A percentile compares a stretch with the other conserved stretches of the same genome.
Conservation (phyloP, 2,329 filamentous ascomycete species). For the Cladosporium colombiae region DNA sequence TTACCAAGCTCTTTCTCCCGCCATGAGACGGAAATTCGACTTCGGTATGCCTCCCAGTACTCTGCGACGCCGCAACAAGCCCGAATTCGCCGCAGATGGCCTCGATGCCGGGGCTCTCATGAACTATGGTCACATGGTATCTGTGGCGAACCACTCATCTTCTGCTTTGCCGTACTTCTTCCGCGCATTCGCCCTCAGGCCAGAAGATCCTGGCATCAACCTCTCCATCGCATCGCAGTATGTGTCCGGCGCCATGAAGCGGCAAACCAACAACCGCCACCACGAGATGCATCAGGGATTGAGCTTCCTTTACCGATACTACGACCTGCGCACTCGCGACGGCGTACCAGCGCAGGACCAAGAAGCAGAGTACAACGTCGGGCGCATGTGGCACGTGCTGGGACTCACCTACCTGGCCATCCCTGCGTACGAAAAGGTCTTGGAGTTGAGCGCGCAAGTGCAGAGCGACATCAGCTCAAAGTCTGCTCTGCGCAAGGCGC, state of each 20-base stretch:
- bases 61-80: constrained; percentile 36
- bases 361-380: constrained; percentile 82
- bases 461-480: constrained; percentile 38
- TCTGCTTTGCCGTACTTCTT: constrained; percentile 88
- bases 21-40: constrained; percentile 48
- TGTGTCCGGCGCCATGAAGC: constrained; percentile 84
- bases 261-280: constrained; percentile 86
- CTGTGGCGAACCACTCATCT: constrained; percentile 77
- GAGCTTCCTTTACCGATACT: constrained; percentile 75
- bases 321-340: constrained; percentile 54
- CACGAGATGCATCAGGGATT: constrained; percentile 84
- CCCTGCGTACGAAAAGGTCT: constrained; percentile 66
- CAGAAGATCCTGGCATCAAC: constrained; percentile 74
- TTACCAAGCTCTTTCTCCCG: constrained; percentile 59
- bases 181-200: constrained; percentile 64
- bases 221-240: constrained; percentile 82
- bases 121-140: constrained; percentile 87
- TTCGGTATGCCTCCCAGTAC: constrained; percentile 43
- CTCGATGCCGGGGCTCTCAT: constrained; percentile 81
- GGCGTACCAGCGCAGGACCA: constrained; percentile 45
- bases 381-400: constrained; percentile 72
- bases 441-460: constrained; percentile 53
- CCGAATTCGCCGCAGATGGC: constrained; percentile 34
- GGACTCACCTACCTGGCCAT: constrained; percentile 73
- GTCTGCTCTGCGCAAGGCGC: constrained; percentile 32